phyloP scores from a whole-genome alignment of 2,329 filamentous ascomycete genomes.

The Trichoderma arundinaceum region DNA sequence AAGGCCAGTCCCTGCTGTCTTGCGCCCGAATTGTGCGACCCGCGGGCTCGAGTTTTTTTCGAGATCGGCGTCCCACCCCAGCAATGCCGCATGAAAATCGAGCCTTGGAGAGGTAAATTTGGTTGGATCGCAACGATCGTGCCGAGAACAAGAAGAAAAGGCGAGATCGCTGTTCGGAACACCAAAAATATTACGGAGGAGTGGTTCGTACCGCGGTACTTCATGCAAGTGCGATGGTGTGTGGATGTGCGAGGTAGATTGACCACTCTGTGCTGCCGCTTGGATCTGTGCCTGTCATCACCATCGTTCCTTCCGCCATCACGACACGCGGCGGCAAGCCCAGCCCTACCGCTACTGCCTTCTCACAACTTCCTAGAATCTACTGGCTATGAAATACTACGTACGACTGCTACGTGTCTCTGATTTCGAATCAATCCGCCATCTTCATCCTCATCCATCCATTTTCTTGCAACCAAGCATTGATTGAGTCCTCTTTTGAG shows the following conservation, averaged over 20 bases:
- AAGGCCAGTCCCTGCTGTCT: not conserved
- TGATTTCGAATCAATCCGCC: not conserved
- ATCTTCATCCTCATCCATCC: slow-evolving; percentile 13
- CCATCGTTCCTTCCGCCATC: slow-evolving; percentile 1
- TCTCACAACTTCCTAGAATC: not conserved
- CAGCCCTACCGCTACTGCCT: slow-evolving; percentile 4
- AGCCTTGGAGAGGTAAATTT: not conserved
- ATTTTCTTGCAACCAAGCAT: not conserved
- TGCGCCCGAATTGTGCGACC: not conserved
- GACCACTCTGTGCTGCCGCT: not conserved
- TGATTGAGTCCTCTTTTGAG: slow-evolving; percentile 14
- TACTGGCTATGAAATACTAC: not conserved
- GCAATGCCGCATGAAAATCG: not conserved
- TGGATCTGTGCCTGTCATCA: not conserved
- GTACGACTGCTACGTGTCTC: too few species aligned
- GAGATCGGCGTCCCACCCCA: slow-evolving; percentile 10
- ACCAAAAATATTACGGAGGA: not conserved
- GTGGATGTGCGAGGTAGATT: slow-evolving; percentile 8
- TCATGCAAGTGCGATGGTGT: not conserved
- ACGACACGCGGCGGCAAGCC: not conserved
- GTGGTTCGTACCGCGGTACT: slow-evolving; percentile 3
- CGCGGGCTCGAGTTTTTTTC: not conserved
- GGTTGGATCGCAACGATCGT: slow-evolving; percentile 19
- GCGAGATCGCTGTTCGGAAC: not conserved
- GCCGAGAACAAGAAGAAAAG: not conserved